Evolutionary conservation across 2,329 filamentous ascomycete genomes (phyloP).

Genomic region (Fusarium nisikadoi): DNA sequence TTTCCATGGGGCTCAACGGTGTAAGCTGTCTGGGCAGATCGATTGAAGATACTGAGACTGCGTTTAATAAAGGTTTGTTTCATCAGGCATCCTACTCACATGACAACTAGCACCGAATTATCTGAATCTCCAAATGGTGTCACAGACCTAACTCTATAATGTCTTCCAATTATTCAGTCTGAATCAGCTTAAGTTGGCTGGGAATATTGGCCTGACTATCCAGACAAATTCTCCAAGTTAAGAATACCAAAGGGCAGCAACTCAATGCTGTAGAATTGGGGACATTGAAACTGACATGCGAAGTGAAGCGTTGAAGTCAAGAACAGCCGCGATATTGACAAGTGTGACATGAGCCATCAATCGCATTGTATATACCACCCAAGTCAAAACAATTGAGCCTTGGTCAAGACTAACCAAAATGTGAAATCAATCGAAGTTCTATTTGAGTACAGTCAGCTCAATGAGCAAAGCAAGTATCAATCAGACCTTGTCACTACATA

Average conservation of each 20-base stretch:
- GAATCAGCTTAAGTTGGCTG: neutral
- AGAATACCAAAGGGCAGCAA: neutral
- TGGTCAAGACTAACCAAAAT: neutral
- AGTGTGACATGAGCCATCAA: neutral
- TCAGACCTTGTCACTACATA: neutral
- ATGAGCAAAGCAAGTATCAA: neutral
- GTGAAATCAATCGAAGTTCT: neutral
- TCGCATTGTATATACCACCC: neutral
- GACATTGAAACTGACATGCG: neutral
- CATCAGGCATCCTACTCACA: neutral
- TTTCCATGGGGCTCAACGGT: conserved; percentile 19
- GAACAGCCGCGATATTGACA: neutral
- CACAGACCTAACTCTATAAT: neutral
- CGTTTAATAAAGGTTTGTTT: neutral
- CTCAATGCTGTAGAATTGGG: neutral
- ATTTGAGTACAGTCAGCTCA: neutral
- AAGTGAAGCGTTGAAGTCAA: neutral
- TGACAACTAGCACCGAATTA: neutral
- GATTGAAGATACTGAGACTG: neutral
- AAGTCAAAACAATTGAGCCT: no score
- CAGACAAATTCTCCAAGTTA: neutral
- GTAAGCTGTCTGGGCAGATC: conserved; percentile 2
- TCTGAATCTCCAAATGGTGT: neutral
- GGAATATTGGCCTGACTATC: neutral
- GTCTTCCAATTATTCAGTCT: neutral